phyloP scores from a whole-genome alignment of 352 stramenopile species.

The Globisporangium acanthophoron region DNA sequence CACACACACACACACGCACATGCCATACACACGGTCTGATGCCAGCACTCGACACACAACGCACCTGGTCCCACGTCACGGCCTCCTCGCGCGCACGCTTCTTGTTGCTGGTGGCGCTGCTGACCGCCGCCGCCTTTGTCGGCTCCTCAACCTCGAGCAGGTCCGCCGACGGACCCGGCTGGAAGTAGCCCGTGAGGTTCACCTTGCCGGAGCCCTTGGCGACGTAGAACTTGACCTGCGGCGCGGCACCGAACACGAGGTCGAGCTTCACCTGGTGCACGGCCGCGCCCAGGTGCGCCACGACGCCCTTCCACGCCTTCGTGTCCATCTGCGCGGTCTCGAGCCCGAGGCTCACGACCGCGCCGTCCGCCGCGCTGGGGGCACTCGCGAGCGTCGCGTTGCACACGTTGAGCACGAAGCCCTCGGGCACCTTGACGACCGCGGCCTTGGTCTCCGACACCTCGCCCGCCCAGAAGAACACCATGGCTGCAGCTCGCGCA shows the following conservation, averaged over 20 bases:
- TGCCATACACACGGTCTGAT: neutral
- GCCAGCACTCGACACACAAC: conserved; percentile 2
- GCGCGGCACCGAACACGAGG: conserved; percentile 51
- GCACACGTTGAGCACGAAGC: conserved; percentile 60
- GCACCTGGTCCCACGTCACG: conserved; percentile 58
- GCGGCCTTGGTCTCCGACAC: conserved; percentile 54
- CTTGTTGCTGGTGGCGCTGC: conserved; percentile 29
- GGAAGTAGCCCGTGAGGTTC: conserved; percentile 81
- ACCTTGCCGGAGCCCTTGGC: conserved; percentile 49
- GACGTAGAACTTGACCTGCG: conserved; percentile 77
- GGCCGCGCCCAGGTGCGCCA: conserved; percentile 45
- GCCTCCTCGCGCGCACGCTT: conserved; percentile 56
- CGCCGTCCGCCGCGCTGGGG: neutral
- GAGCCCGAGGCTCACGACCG: conserved; percentile 38
- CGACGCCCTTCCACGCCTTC: conserved; percentile 58
- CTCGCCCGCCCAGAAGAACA: conserved; percentile 52
- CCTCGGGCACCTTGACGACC: conserved; percentile 41
- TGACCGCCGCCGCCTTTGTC: neutral
- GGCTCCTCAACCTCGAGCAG: conserved; percentile 20
- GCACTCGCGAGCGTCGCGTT: conserved; percentile 38
- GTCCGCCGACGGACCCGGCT: conserved; percentile 46
- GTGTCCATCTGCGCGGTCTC: conserved; percentile 64
- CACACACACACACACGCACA: conserved; percentile 14
- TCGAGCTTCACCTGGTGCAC: conserved; percentile 70
- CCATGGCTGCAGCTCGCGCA: conserved; percentile 12